These are phyloP conservation scores for Neurospora sp. DNA, from an alignment of 495 filamentous ascomycete species.

Conservation along the genomic window DNA sequence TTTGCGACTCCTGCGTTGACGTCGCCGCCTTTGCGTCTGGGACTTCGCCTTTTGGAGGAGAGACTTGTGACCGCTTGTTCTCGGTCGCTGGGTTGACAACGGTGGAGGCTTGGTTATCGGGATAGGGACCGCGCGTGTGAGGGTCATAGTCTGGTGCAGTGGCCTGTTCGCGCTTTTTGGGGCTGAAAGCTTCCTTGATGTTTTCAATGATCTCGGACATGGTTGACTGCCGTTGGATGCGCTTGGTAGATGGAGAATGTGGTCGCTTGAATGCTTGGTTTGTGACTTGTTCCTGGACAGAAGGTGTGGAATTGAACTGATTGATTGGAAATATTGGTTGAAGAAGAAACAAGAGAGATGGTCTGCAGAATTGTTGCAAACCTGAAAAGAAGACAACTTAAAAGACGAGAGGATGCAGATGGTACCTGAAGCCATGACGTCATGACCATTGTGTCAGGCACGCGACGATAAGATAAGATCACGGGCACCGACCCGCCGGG, in stretches of 20 bases:
- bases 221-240: background rate
- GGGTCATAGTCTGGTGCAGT: conserved; percentile 15
- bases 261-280: background rate
- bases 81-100: background rate
- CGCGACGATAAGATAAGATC: background rate
- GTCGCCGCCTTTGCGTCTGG: background rate
- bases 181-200: conserved; percentile 18
- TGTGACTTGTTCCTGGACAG: background rate
- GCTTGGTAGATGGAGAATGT: background rate
- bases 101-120: conserved; percentile 3
- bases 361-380: background rate
- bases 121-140: conserved; percentile 13
- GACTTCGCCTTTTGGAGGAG: background rate
- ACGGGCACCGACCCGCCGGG: background rate
- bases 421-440: background rate
- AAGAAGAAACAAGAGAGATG: background rate
- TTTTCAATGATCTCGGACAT: conserved; percentile 21
- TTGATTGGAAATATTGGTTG: background rate
- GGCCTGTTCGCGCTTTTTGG: conserved; percentile 15
- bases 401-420: background rate
- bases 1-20: background rate
- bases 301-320: background rate
- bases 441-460: background rate
- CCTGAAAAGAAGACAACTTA: background rate
- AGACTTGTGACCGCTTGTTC: background rate